A percentile compares a stretch with the other conserved stretches of the same genome.
These are phyloP conservation scores for Datisca glomerata DNA, from an alignment of 306 rosid genomes.

Conservation along the genomic window DNA sequence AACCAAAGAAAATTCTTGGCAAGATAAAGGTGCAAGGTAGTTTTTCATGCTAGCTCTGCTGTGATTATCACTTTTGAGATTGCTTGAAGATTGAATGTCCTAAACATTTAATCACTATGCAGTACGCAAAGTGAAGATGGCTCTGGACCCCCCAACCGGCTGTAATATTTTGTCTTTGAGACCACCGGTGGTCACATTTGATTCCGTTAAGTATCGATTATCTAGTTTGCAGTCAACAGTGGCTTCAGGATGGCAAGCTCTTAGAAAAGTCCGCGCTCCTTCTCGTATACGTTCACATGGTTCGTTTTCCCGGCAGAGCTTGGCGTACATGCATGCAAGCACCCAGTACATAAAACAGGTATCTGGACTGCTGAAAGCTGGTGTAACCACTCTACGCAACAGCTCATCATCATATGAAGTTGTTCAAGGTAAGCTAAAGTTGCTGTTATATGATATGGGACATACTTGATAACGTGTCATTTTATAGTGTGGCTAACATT, in stretches of 20 bases:
- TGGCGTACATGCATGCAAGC: conserved; percentile 93
- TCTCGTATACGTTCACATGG: conserved; percentile 74
- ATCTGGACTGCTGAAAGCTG: conserved; percentile 75
- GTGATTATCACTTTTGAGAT: conserved; percentile 10
- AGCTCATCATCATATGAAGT: conserved; percentile 77
- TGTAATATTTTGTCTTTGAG: conserved; percentile 61
- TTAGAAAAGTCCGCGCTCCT: conserved; percentile 41
- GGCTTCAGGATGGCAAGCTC: conserved; percentile 72
- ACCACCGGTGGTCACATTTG: conserved; percentile 46
- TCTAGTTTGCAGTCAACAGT: conserved; percentile 57
- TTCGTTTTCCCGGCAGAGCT: conserved; percentile 69
- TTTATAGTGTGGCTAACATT: too few relatives aligned
- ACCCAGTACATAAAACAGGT: conserved; percentile 82
- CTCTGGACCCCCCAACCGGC: conserved; percentile 77
- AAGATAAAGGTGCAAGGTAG: conserved; percentile 99
- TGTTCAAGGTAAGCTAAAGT: conserved; percentile 60
- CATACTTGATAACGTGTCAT: too few relatives aligned
- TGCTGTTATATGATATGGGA: neutral
- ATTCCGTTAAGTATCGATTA: conserved; percentile 34
- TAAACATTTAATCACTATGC: conserved; percentile 20
- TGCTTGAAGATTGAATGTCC: conserved; percentile 5
- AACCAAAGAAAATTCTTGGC: conserved; percentile 78
- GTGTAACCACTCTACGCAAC: conserved; percentile 74
- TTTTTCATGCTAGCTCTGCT: conserved; percentile 9
- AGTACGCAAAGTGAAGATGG: conserved; percentile 88